Base-by-base conservation (phyloP, 306 rosid species). In the Glycine tomentella region DNA sequence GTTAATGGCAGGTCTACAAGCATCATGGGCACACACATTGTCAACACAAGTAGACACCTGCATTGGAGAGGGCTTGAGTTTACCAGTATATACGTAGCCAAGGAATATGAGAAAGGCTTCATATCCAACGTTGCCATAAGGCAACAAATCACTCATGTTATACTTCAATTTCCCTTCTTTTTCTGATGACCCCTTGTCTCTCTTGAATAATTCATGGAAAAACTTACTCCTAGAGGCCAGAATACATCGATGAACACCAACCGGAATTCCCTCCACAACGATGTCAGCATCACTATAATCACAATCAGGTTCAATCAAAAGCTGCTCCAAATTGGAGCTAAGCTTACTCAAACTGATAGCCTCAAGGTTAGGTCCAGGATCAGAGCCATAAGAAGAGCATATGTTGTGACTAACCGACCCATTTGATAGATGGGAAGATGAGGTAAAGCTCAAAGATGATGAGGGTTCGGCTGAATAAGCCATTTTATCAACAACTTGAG, bases 1-100 rank as follows among this genome's bases (percentile, higher is more conserved):
- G 84, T 84, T 90, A 55, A 95, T 88, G 40, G 97, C 97, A 72
- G 98, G 99, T n/a, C 97, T 84, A 53, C 99, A 95, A 1, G 98
- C 94, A 81, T 93, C 96, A 84, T 95, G 99, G 0, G 78, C 81
- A 76, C 99, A 95, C 46, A 9, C 72, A 56, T 84, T 88, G 75
- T 95, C 99, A 76, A 93, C 96, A 72, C 99, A 95, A 3, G 90
- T 95, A 55, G 99, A 90, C 40, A 93, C 95, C 84, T 95, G 96
- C 42, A 64, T 80, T 38, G 97, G 96, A 7, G 94, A 88, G 8
- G 90, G 89, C 72, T 88, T 89, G 14, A 91, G 94, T 86, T 93
- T 95, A 78, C 97, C 98, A 2, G 96, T 89, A 80, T 95, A 95
- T 75, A 90, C 33, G 76, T 95, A 95, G 46, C 66, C 83, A 85